A percentile compares a stretch with the other conserved stretches of the same genome.
These are phyloP conservation scores for Pleurotus cornucopiae DNA, from an alignment of 768 basidiomycete genomes.

Conservation along the genomic window DNA sequence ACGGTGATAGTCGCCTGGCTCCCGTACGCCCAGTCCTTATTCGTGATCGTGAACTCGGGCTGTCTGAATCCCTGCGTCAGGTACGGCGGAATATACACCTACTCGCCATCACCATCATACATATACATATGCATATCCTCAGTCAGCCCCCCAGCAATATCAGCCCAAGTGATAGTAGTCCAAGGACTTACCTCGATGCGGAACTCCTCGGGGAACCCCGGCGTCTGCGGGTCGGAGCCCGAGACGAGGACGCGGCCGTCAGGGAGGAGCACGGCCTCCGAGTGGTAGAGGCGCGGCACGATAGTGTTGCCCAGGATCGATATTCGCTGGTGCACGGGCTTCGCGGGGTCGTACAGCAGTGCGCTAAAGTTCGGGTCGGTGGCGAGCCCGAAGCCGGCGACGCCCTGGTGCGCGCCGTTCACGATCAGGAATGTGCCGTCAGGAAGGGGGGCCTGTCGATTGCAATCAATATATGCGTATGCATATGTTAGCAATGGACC, in stretches of 20 bases:
- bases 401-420: slow-evolving; percentile 53
- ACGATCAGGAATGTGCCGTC: slow-evolving; percentile 55
- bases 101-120: slow-evolving; percentile 29
- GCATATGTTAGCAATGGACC: too few species aligned
- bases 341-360: slow-evolving; percentile 48
- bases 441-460: slow-evolving; percentile 34
- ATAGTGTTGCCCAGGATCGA: slow-evolving; percentile 50
- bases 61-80: slow-evolving; percentile 57
- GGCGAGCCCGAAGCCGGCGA: slow-evolving; percentile 55
- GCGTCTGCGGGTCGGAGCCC: slow-evolving; percentile 46
- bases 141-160: too few species aligned
- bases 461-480: not conserved
- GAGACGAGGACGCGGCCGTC: slow-evolving; percentile 59
- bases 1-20: slow-evolving; percentile 50
- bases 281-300: slow-evolving; percentile 39
- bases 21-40: slow-evolving; percentile 62
- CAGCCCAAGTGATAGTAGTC: too few species aligned
- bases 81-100: slow-evolving; percentile 87
- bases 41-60: slow-evolving; percentile 56
- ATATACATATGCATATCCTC: too few species aligned
- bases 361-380: slow-evolving; percentile 43
- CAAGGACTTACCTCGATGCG: slow-evolving; percentile 44
- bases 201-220: slow-evolving; percentile 51
- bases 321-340: slow-evolving; percentile 43
- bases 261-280: slow-evolving; percentile 54